Base-by-base conservation (phyloP, 108 stramenopile species). In the Pseudonitzschia delicatissima region DNA sequence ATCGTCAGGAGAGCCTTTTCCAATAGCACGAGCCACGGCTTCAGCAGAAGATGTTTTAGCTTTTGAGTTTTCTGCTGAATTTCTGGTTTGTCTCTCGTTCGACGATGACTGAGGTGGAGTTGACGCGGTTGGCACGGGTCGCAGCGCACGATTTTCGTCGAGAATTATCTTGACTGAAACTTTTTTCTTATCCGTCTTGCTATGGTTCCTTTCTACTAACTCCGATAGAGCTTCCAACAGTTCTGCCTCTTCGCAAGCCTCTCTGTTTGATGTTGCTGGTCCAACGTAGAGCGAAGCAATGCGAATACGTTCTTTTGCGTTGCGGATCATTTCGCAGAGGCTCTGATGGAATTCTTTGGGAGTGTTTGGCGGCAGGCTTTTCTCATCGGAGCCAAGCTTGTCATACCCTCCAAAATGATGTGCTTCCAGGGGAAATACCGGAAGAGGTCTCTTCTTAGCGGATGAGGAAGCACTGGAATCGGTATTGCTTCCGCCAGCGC, bases 231-330 rank as follows among this genome's bases (percentile, higher is more conserved):
- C 88, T 11, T 88, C 52, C 31, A 93, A 49, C 5, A 89, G 65
- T 60, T 89, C 83, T 52, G 32, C 20, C 62, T 82, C 76, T 48
- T 45, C 35, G 2, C 40, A 13, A 21, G 52, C n/a, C 1, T 58
- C 39, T 35, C 36, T 20, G 20, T 51, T 37, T 33, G 62, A 71
- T 58, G 55, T 87, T 25, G 73, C 92, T 21, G 89, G 82, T 1
- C 93, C 93, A 36, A 91, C 67, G 63, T 94, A 94, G 4, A 94
- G 79, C 11, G 93, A 88, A 28, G 87, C 87, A 57, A 94, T 50
- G 11, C 69, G 36, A 12, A 94, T 85, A 15, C 93, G 86, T 25
- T 76, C 57, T 70, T 72, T 62, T 8, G 93, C 87, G 44, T 69
- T 51, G 11, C 77, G 74, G 50, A 91, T 91, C 58, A 65, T 71